Percentiles rank a stretch among this genome's conserved stretches.
These are phyloP conservation scores for Neonectria punicea DNA, from an alignment of 2,329 filamentous ascomycete genomes.

Conservation along the genomic window DNA sequence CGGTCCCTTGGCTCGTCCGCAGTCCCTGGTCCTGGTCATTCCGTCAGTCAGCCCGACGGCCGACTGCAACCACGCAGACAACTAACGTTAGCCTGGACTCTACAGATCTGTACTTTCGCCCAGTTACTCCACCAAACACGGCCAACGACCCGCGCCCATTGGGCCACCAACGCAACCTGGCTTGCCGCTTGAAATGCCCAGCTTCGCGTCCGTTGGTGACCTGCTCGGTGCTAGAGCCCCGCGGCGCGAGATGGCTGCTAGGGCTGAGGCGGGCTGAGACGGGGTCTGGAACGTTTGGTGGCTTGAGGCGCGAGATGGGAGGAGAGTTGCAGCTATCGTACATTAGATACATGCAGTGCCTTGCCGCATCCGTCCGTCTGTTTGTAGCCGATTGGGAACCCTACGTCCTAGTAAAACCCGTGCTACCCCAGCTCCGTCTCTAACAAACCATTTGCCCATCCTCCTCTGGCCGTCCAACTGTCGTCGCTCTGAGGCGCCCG, in stretches of 20 bases:
- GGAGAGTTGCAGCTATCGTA: neutral
- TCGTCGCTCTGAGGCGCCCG: neutral
- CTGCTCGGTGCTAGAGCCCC: neutral
- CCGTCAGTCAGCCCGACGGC: too few species aligned
- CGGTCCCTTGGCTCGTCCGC: too few species aligned
- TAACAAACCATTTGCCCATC: too few species aligned
- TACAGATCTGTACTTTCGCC: too few species aligned
- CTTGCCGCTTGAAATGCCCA: neutral
- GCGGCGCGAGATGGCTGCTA: conserved; percentile 2
- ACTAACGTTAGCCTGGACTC: too few species aligned
- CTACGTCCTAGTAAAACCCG: neutral
- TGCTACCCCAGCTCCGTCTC: neutral
- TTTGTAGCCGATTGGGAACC: neutral
- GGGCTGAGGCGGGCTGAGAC: conserved; percentile 26
- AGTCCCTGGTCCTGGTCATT: too few species aligned
- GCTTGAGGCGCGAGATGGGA: neutral
- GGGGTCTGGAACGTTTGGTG: conserved; percentile 15
- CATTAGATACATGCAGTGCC: too few species aligned
- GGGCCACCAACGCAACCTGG: too few species aligned
- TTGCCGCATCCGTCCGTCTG: too few species aligned
- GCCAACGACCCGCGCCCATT: too few species aligned
- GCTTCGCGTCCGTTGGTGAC: neutral
- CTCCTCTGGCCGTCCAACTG: neutral
- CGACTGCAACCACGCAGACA: too few species aligned
- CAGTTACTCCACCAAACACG: too few species aligned